Base-by-base conservation (phyloP, 495 filamentous ascomycete genomes). In the Choiromyces venosus region DNA sequence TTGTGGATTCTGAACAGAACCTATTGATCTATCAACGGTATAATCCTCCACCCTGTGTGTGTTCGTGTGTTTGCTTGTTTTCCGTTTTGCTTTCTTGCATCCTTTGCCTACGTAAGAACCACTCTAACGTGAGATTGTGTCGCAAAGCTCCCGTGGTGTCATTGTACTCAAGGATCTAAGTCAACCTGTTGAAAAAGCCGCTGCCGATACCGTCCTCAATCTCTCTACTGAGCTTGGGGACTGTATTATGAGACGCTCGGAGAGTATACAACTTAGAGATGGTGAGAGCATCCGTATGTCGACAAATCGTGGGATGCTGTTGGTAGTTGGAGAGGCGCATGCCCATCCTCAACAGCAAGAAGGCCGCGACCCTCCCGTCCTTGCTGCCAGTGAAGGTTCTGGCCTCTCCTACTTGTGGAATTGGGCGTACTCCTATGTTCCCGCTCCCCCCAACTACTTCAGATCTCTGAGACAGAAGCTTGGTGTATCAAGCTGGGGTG, bases 1-100 rank as follows among this genome's bases (percentile, higher is more conserved):
- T 79, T 66, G 78, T 79, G 33, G 72, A 75, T 73, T 64, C 77
- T 14, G 68, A 67, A 3, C 73, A 75, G 56, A 74, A 73, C 21
- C 71, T 79, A n/a, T 36, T 79, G 33, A 70, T 78, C 5, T 79
- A 79, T 66, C 78, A 79, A 77, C 75, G 74, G 75, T 77, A 77
- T 73, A 37, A 21, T 37, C 12, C 56, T 66, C 44, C 14, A 42
- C 38, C 42, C 37, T 61, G 36, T 56, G 36, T 56, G 12, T 21
- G 52, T 61, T 29, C 37, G 25, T 67, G n/a, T 38, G 46, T 52
- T 18, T 39, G 25, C 19, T 65, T 37, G 10, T 44, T 25, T 52
- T 72, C 39, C 8, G 18, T n/a, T 36, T 46, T 25, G 14, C 37
- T 33, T 69, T 77, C 75, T 77, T 44, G 76, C 74, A 37, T 70